These are phyloP conservation scores for Cryptosporidium xiaoi DNA, from an alignment of 169 alveolate genomes.

Conservation along the genomic window DNA sequence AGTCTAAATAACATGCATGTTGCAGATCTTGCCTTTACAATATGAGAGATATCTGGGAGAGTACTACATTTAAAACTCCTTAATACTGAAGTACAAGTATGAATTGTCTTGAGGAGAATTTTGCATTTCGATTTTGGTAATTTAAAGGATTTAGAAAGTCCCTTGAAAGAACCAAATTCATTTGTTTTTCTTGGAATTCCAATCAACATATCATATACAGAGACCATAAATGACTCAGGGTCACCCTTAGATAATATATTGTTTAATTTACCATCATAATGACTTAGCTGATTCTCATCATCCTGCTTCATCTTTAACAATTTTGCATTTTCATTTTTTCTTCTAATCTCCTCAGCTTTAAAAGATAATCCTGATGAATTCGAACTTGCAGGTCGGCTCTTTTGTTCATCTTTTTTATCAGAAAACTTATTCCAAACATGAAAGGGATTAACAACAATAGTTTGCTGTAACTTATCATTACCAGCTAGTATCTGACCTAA, in stretches of 20 bases:
- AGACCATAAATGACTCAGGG: conserved; percentile 68
- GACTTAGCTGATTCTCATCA: conserved; percentile 48
- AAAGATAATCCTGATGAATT: conserved; percentile 6
- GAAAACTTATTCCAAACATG: conserved; percentile 66
- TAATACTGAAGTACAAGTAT: conserved; percentile 30
- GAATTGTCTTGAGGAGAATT: conserved; percentile 34
- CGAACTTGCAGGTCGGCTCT: neutral
- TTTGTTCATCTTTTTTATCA: conserved; percentile 30
- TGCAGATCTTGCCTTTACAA: conserved; percentile 68
- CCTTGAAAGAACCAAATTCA: conserved; percentile 61
- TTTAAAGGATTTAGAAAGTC: conserved; percentile 32
- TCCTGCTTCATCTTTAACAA: conserved; percentile 54
- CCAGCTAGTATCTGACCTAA: conserved; percentile 67
- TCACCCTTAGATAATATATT: conserved; percentile 59
- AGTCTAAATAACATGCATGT: conserved; percentile 64
- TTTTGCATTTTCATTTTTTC: conserved; percentile 66
- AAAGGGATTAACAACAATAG: conserved; percentile 67
- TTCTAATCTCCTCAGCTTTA: conserved; percentile 65
- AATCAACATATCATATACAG: conserved; percentile 65
- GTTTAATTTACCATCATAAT: conserved; percentile 33
- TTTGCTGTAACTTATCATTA: conserved; percentile 58
- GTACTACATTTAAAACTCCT: conserved; percentile 70
- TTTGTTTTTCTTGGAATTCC: conserved; percentile 64
- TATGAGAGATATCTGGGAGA: conserved; percentile 48
- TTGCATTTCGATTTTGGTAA: conserved; percentile 62